These are phyloP conservation scores for Phaeodactylum tricornutum DNA, from an alignment of 108 stramenopile genomes.

Conservation along the genomic window DNA sequence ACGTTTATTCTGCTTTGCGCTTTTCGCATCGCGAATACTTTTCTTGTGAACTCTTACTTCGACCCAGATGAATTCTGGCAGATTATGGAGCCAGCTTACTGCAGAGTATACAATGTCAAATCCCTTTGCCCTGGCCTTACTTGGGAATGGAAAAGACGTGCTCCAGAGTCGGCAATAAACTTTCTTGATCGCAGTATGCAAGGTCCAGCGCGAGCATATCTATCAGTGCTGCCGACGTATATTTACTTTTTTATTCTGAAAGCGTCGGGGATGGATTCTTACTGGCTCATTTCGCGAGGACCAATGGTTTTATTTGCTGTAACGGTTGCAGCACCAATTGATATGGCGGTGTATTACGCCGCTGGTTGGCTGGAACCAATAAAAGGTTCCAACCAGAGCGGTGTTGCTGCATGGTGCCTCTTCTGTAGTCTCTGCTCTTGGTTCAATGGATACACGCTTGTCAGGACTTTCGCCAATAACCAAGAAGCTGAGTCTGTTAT, in stretches of 20 bases:
- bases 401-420: slow-evolving; percentile 14
- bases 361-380: slow-evolving; percentile 25
- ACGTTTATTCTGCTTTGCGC: slow-evolving; percentile 13
- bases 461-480: slow-evolving; percentile 76
- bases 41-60: slow-evolving; percentile 71
- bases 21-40: slow-evolving; percentile 47
- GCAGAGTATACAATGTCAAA: slow-evolving; percentile 37
- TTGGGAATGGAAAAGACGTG: slow-evolving; percentile 84
- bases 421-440: slow-evolving; percentile 34
- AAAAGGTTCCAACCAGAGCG: neutral
- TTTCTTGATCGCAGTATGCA: slow-evolving; percentile 26
- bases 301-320: slow-evolving; percentile 65
- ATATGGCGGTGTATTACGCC: slow-evolving; percentile 54
- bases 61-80: slow-evolving; percentile 90
- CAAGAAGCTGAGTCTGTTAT: slow-evolving; percentile 33
- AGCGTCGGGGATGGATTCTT: slow-evolving; percentile 24
- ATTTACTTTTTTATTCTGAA: slow-evolving; percentile 40
- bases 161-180: slow-evolving; percentile 2
- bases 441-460: slow-evolving; percentile 75
- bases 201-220: slow-evolving; percentile 70
- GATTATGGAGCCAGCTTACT: slow-evolving; percentile 84
- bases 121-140: slow-evolving; percentile 49
- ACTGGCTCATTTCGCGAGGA: slow-evolving; percentile 57
- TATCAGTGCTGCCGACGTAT: slow-evolving; percentile 68
- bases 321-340: slow-evolving; percentile 60